Evolutionary conservation across 331 rosid species (phyloP).

Genomic region (Cucumis variabilis): DNA sequence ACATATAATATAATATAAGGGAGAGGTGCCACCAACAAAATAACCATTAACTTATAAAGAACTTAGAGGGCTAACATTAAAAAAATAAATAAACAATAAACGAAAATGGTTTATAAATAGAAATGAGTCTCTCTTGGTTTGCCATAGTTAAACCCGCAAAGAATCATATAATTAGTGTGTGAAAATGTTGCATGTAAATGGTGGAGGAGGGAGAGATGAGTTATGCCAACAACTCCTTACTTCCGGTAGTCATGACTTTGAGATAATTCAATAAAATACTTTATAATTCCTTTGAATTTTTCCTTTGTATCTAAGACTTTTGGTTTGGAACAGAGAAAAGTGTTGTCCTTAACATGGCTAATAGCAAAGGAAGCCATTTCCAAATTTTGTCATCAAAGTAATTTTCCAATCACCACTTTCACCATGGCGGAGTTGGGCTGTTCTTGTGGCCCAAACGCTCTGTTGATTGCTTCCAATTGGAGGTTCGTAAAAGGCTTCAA

Average conservation of each 20-base stretch:
- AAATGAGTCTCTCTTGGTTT: too few species aligned
- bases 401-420: not conserved
- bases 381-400: not conserved
- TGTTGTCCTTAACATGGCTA: not conserved
- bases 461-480: conserved; percentile 19
- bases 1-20: too few species aligned
- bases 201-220: not conserved
- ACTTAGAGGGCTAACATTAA: too few species aligned
- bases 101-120: too few species aligned
- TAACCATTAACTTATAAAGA: too few species aligned
- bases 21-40: too few species aligned
- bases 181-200: not conserved
- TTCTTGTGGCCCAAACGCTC: conserved; percentile 55
- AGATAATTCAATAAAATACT: too few species aligned
- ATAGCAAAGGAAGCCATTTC: conserved; percentile 18
- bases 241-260: not conserved
- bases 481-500: not conserved
- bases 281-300: too few species aligned
- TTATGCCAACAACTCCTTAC: not conserved
- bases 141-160: too few species aligned
- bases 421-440: conserved; percentile 61
- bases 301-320: not conserved
- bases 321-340: conserved; percentile 32
- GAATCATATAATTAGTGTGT: not conserved
- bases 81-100: too few species aligned